Evolutionary conservation across 2,329 filamentous ascomycete species (phyloP).

Genomic region (Pyricularia grisea): DNA sequence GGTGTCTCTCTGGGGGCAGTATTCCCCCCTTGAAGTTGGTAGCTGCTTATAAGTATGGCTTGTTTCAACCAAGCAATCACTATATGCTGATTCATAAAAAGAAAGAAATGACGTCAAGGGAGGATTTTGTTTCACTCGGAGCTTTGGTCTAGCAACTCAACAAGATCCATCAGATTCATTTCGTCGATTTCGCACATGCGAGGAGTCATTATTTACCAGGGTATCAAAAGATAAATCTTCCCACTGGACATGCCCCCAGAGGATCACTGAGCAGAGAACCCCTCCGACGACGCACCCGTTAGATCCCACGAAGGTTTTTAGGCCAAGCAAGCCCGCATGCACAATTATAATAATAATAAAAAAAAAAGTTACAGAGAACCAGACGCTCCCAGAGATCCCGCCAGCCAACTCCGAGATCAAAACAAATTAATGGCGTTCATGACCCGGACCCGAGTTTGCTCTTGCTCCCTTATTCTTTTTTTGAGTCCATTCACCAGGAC

Average conservation of each 20-base stretch:
- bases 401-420: conserved; percentile 1
- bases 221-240: too few relatives aligned
- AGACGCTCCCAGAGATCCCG: background rate
- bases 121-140: too few relatives aligned
- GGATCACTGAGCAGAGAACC: background rate
- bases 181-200: background rate
- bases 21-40: background rate
- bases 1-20: background rate
- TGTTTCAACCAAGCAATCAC: too few relatives aligned
- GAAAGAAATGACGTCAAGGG: too few relatives aligned
- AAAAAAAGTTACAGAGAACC: conserved; percentile 3
- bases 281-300: background rate
- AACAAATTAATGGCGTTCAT: conserved; percentile 3
- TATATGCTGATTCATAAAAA: too few relatives aligned
- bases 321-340: background rate
- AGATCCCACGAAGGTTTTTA: background rate
- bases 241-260: background rate
- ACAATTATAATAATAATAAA: background rate
- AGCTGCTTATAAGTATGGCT: too few relatives aligned
- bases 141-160: too few relatives aligned
- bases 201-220: background rate
- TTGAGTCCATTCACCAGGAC: background rate
- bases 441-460: background rate
- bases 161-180: background rate
- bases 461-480: background rate